These are phyloP conservation scores for Trametes meyenii DNA, from an alignment of 768 basidiomycete species.

Conservation along the genomic window DNA sequence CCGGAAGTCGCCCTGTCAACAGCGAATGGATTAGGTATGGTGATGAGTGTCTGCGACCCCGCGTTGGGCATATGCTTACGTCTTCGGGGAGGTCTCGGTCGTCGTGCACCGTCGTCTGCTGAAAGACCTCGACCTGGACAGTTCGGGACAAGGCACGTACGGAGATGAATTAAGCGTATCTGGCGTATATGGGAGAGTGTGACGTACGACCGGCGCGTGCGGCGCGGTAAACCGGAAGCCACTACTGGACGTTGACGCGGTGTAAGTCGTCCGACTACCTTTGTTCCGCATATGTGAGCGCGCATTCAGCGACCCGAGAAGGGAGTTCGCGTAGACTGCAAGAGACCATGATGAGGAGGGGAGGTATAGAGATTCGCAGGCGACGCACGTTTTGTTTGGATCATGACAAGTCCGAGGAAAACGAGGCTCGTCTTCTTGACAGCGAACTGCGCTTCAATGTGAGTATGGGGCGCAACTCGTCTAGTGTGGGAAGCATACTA, in stretches of 20 bases:
- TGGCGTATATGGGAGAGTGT: neutral
- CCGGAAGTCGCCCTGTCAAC: neutral
- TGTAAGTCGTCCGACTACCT: neutral
- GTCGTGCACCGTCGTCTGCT: neutral
- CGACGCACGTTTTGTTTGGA: slow-evolving; percentile 19
- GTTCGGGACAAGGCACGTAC: no score
- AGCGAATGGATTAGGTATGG: neutral
- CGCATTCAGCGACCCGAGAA: slow-evolving; percentile 22
- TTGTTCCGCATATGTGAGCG: slow-evolving; percentile 18
- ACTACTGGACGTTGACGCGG: neutral
- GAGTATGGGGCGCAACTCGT: neutral
- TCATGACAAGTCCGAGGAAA: slow-evolving; percentile 23
- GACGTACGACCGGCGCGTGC: neutral
- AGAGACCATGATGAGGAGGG: no score
- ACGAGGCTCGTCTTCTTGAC: slow-evolving; percentile 16
- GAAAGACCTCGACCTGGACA: slow-evolving; percentile 5
- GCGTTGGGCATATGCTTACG: neutral
- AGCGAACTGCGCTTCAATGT: slow-evolving; percentile 2
- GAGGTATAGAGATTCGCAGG: neutral
- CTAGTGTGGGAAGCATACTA: neutral
- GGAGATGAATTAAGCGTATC: neutral
- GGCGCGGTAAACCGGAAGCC: neutral
- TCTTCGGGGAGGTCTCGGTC: neutral
- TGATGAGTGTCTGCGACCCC: neutral
- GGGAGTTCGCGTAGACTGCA: slow-evolving; percentile 18